Base-by-base conservation (phyloP, 352 stramenopile genomes). In the Discostella stelligera region DNA sequence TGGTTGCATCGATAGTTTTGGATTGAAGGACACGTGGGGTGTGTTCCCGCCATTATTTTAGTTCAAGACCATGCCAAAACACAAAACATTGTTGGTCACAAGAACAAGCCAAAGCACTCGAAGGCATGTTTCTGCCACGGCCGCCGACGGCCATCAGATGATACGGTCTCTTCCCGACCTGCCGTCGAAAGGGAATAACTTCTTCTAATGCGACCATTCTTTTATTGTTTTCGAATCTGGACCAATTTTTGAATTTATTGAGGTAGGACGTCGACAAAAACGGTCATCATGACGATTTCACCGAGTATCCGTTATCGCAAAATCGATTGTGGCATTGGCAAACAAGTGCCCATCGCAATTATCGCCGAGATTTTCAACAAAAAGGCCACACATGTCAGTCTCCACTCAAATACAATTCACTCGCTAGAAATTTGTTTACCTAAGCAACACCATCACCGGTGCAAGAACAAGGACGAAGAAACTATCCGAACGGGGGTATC, bases 361-460 rank as follows among this genome's bases (percentile, higher is more conserved):
- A 14, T 81, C 46, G n/a, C 11, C 5, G 60, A 76, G 3, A 48
- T 81, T 54, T 3, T 21, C 9, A 68, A 63, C 30, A 76, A 70
- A 50, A 81, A 54, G 50, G 60, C 74, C n/a, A 76, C 74, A 3
- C 44, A 69, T 20, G 49, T 76, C 5, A 77, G 27, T 32, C 61
- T 81, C 13, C 74, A 81, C 46, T 16, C 20, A 10, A 81, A 81
- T 32, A 53, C 61, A 7, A 61, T 81, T 13, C 37, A 20, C 25
- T 49, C 39, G n/a, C 53, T 81, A 1, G 66, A 76, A 41, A 1
- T 56, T 55, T 16, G 30, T 18, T 61, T 23, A 25, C 23, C 27
- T 25, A 32, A 30, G 48, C 3, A 59, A 20, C 6, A 10, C 14
- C 66, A 39, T 14, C 6, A 10, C 14, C 66, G 23, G 0, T 20